Percentiles rank a stretch among this genome's conserved stretches.
phyloP scores from a whole-genome alignment of 495 filamentous ascomycete genomes.

The Elaphomyces granulatus region DNA sequence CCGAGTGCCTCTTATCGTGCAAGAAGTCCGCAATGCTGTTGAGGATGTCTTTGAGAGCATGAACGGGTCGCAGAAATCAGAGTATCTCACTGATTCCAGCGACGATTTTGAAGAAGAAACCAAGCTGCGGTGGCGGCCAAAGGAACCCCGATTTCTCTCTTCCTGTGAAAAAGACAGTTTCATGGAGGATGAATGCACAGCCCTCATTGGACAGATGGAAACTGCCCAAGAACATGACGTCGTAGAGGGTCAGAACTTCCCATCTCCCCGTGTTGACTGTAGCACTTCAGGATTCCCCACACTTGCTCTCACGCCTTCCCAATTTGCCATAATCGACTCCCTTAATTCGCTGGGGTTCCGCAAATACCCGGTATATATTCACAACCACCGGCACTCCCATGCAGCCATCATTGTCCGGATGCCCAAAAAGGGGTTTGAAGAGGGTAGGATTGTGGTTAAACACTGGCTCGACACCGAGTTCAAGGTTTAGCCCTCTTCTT shows the following conservation, averaged over 20 bases:
- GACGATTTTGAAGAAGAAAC: constrained; percentile 10
- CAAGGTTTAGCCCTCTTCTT: constrained; percentile 32
- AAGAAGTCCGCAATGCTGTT: constrained; percentile 53
- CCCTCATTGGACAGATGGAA: not conserved
- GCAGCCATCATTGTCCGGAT: constrained; percentile 78
- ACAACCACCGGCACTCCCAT: constrained; percentile 64
- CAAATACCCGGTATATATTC: constrained; percentile 80
- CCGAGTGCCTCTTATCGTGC: constrained; percentile 58
- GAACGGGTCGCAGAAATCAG: constrained; percentile 44
- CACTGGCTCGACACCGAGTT: constrained; percentile 78
- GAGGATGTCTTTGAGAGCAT: constrained; percentile 62
- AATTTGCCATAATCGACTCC: constrained; percentile 69
- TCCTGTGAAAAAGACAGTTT: not conserved
- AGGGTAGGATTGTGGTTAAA: constrained; percentile 62
- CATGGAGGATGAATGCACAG: not conserved
- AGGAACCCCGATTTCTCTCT: not conserved
- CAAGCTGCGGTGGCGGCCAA: no score
- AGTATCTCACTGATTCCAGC: constrained; percentile 41
- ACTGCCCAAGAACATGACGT: not conserved
- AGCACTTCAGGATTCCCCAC: constrained; percentile 38
- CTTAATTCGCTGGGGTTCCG: constrained; percentile 61
- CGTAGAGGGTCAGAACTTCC: not conserved
- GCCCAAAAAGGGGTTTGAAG: constrained; percentile 45
- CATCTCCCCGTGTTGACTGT: not conserved
- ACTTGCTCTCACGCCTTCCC: constrained; percentile 60